Conservation (phyloP, 805 yeast species). For the Saccharomyces kudriavzevii region DNA sequence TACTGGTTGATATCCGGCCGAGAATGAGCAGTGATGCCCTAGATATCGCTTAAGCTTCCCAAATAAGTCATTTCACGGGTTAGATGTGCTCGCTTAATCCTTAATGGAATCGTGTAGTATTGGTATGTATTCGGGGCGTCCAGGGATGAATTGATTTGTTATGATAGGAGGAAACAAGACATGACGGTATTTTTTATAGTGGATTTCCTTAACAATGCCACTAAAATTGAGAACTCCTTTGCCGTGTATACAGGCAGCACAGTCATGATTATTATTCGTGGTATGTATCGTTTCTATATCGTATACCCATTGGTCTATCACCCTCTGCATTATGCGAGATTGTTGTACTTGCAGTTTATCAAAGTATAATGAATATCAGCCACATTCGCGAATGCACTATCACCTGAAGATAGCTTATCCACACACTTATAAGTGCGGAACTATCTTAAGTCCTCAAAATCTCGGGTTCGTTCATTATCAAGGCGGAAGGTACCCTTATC, state of each 20-base stretch:
- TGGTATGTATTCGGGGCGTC: slow-evolving; percentile 23
- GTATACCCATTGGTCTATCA: neutral
- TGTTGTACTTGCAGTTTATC: neutral
- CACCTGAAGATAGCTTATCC: neutral
- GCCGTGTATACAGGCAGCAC: neutral
- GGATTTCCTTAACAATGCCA: neutral
- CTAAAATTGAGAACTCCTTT: neutral
- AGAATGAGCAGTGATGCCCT: neutral
- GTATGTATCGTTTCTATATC: neutral
- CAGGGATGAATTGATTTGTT: slow-evolving; percentile 19
- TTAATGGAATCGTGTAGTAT: slow-evolving; percentile 21
- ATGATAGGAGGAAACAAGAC: slow-evolving; percentile 20
- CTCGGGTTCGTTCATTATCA: neutral
- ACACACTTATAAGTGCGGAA: neutral
- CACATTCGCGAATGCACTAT: neutral
- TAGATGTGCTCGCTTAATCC: neutral
- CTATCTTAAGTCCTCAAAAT: neutral
- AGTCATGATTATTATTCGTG: neutral
- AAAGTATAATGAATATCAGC: neutral
- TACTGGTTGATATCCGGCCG: neutral
- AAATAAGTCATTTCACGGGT: too few species aligned
- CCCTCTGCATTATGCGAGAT: neutral
- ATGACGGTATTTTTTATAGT: slow-evolving; percentile 2
- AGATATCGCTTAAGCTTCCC: neutral
- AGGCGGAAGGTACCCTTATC: neutral